A percentile compares a stretch with the other conserved stretches of the same genome.
Evolutionary conservation across 2,329 filamentous ascomycete genomes (phyloP).

Genomic region (Trichophyton simii): DNA sequence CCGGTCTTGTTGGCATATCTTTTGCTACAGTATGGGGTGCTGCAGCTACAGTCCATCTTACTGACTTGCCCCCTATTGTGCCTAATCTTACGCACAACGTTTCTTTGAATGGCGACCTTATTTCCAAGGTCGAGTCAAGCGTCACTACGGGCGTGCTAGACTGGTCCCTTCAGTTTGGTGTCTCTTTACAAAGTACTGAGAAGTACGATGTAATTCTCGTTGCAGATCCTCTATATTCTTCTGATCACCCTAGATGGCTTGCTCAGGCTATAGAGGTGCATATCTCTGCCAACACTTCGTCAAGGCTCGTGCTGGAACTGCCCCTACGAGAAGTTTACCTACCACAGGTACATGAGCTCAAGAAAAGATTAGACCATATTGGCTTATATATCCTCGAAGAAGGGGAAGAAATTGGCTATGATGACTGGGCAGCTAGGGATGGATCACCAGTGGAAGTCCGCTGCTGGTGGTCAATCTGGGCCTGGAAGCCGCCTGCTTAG

Average conservation of each 20-base stretch:
- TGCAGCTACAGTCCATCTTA: constrained; percentile 53
- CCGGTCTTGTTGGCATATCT: constrained; percentile 77
- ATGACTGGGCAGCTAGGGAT: constrained; percentile 36
- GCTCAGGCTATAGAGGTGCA: constrained; percentile 57
- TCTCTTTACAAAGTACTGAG: constrained; percentile 18
- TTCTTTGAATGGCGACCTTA: constrained; percentile 46
- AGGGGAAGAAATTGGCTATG: constrained; percentile 35
- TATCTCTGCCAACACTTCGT: constrained; percentile 43
- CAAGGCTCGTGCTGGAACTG: constrained; percentile 66
- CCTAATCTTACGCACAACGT: constrained; percentile 68
- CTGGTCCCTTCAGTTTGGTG: constrained; percentile 43
- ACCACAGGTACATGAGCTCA: constrained; percentile 51
- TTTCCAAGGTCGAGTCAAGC: constrained; percentile 44
- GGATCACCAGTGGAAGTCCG: constrained; percentile 31
- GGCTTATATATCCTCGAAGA: constrained; percentile 42
- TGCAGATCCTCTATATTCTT: constrained; percentile 78
- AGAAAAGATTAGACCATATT: constrained; percentile 45
- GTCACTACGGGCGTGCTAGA: constrained; percentile 56
- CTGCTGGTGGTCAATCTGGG: constrained; percentile 39
- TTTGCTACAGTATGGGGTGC: constrained; percentile 56
- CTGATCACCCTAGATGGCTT: constrained; percentile 65
- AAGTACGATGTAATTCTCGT: constrained; percentile 58
- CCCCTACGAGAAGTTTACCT: constrained; percentile 60
- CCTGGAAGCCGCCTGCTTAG: background rate
- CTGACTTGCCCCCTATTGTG: constrained; percentile 73